Evolutionary conservation across 176 grass and related monocot genomes (phyloP), one percentile per base, ranked within the genome.

Genomic region (Phoenix roebelenii): DNA sequence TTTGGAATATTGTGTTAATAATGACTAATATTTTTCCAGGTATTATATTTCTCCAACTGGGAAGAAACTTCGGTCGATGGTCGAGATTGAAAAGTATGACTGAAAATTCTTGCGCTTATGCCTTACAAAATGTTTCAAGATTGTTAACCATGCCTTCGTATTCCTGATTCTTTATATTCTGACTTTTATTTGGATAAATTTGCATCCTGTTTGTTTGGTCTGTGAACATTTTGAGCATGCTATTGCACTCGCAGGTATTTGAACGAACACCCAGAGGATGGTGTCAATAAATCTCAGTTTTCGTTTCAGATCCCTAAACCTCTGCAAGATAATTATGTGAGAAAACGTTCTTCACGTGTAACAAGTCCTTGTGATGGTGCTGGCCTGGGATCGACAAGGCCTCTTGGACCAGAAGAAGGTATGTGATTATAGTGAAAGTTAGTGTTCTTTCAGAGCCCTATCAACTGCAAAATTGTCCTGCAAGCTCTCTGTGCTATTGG

Each of bases 231-330:
- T 44, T 44, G 7, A 12, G 58, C 48, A 70, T 72, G 23, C 22
- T 64, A 80, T 70, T 62, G 59, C 16, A 17, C 4, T 0, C 9
- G 15, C 68, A 90, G 87, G 72, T 85, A 77, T 74, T 77, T 90
- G 55, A 18, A 29, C 20, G 87, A 90, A 59, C 81, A 82, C 69
- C 82, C 82, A 1, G 72, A 85, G 48, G 70, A 80, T 77, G 82
- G 82, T 61, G 49, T 85, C 56, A 82, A 69, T 67, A 60, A 85
- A 73, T 63, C 82, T 74, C 82, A 85, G 23, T 90, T 90, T 56
- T 90, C 82, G 0, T 85, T 90, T 68, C 79, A 82, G 79, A 79
- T 79, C 57, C 87, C 87, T 63, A 90, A 76, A 65, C 82, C 87
- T 76, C 75, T 90, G 51, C 72, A 77, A 25, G 82, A 90, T 23